These are phyloP conservation scores for Sphaerulina musiva DNA, from an alignment of 2,329 filamentous ascomycete genomes.

Conservation along the genomic window DNA sequence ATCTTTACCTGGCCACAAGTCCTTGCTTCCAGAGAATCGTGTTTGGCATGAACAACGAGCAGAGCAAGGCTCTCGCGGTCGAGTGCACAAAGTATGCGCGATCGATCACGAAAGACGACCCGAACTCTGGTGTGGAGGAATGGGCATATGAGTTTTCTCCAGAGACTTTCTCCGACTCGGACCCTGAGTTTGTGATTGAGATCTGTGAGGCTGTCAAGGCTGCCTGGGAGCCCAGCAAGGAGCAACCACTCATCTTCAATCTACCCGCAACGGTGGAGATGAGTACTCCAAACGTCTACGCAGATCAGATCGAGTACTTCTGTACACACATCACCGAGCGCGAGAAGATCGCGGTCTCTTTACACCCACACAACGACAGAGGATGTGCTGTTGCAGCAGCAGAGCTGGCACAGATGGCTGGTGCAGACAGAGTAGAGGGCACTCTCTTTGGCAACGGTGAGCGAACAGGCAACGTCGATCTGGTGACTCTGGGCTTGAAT, in stretches of 20 bases:
- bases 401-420: conserved; percentile 92
- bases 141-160: conserved; percentile 82
- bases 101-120: conserved; percentile 78
- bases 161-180: conserved; percentile 85
- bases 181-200: conserved; percentile 71
- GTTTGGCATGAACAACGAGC: conserved; percentile 77
- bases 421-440: conserved; percentile 87
- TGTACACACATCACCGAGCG: conserved; percentile 76
- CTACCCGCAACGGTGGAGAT: conserved; percentile 93
- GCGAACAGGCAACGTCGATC: conserved; percentile 88
- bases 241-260: conserved; percentile 90
- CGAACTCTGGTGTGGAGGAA: conserved; percentile 49
- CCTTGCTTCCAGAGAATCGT: conserved; percentile 90
- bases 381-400: conserved; percentile 85
- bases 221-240: conserved; percentile 76
- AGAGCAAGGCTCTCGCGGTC: conserved; percentile 75
- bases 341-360: conserved; percentile 78
- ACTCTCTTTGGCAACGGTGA: conserved; percentile 94
- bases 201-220: conserved; percentile 90
- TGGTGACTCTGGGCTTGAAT: conserved; percentile 87
- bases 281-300: conserved; percentile 89
- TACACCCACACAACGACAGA: conserved; percentile 92
- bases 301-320: conserved; percentile 95
- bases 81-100: conserved; percentile 80
- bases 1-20: conserved; percentile 93